A percentile compares a stretch with the other conserved stretches of the same genome.
Conservation (phyloP, 2,329 filamentous ascomycete genomes). For the Colletotrichum magnum region DNA sequence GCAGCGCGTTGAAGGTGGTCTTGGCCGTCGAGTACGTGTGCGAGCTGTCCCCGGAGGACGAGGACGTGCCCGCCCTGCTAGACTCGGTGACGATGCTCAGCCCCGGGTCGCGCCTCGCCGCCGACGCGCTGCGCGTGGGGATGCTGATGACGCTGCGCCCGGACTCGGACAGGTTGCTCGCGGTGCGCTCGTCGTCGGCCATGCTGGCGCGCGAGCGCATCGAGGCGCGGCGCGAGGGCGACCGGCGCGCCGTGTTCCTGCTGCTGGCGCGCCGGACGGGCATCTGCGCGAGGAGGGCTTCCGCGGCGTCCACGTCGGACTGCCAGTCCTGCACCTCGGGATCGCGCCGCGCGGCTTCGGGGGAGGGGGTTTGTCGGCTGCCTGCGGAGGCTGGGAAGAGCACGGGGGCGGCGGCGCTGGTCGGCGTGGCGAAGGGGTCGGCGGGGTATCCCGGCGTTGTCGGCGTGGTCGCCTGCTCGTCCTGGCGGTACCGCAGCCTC, state of each 20-base stretch:
- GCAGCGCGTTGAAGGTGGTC: conserved; percentile 65
- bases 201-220: conserved; percentile 50
- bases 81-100: conserved; percentile 42
- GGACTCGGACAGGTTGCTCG: conserved; percentile 70
- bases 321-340: conserved; percentile 72
- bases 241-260: conserved; percentile 44
- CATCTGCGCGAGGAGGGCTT: conserved; percentile 64
- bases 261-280: conserved; percentile 50
- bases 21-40: conserved; percentile 67
- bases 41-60: conserved; percentile 57
- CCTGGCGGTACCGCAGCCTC: conserved; percentile 1
- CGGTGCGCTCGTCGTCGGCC: conserved; percentile 66
- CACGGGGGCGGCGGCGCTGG: conserved; percentile 40
- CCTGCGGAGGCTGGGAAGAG: conserved; percentile 50
- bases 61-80: conserved; percentile 42
- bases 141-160: conserved; percentile 61
- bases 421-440: conserved; percentile 67
- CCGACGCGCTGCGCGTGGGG: conserved; percentile 49
- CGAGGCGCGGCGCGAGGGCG: conserved; percentile 56
- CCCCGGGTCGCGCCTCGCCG: conserved; percentile 38
- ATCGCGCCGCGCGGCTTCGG: conserved; percentile 58
- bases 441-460: conserved; percentile 53
- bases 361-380: conserved; percentile 55
- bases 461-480: conserved; percentile 49
- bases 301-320: conserved; percentile 67